Conservation (phyloP, 768 basidiomycete genomes). For the Mycena kentingensis region DNA sequence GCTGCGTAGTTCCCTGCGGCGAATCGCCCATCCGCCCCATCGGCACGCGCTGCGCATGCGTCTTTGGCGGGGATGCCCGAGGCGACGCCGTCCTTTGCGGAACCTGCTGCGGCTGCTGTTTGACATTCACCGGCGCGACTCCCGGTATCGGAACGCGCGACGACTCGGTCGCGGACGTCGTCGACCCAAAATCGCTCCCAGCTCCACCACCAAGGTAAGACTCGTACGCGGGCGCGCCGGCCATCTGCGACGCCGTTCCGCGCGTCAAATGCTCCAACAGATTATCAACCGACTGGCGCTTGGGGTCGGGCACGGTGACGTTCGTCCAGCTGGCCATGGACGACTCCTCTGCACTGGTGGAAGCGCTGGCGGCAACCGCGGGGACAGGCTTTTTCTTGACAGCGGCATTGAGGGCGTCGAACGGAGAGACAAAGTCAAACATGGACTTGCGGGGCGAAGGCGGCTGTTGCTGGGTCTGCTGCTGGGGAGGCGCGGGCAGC, state of each 20-base stretch:
- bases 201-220: conserved; percentile 45
- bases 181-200: conserved; percentile 41
- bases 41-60: conserved; percentile 51
- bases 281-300: conserved; percentile 83
- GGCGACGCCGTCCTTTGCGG: conserved; percentile 55
- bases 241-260: conserved; percentile 36
- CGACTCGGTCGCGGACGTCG: conserved; percentile 46
- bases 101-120: conserved; percentile 56
- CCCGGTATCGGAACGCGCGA: conserved; percentile 60
- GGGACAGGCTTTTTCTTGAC: conserved; percentile 76
- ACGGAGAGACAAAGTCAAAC: conserved; percentile 85
- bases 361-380: conserved; percentile 40
- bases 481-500: conserved; percentile 30
- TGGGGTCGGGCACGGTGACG: conserved; percentile 61
- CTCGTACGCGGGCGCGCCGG: conserved; percentile 47
- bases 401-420: conserved; percentile 67
- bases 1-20: conserved; percentile 39
- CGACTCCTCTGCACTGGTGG: conserved; percentile 54
- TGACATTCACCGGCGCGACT: too few species aligned
- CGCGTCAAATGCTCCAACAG: conserved; percentile 73
- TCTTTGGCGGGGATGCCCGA: conserved; percentile 67
- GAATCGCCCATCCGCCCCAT: conserved; percentile 50
- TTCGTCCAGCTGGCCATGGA: conserved; percentile 51
- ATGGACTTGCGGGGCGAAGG: conserved; percentile 77
- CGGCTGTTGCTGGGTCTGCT: conserved; percentile 49